These are phyloP conservation scores for Scopulariopsis brevicaulis DNA, from an alignment of 2,329 filamentous ascomycete species.

Conservation along the genomic window DNA sequence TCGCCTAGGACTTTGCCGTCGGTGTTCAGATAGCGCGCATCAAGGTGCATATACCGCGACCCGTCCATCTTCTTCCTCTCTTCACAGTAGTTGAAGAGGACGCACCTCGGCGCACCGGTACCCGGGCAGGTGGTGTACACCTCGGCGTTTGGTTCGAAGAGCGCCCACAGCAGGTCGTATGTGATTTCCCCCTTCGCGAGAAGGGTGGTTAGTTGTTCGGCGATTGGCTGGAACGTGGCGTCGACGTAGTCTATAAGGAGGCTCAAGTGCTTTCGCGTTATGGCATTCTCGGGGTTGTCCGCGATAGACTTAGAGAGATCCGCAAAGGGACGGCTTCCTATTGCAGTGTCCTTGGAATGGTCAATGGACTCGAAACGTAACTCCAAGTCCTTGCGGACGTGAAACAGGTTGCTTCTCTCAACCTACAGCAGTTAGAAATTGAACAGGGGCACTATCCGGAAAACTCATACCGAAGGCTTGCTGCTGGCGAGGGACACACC, in stretches of 20 bases:
- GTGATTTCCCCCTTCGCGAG: background rate
- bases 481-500: background rate
- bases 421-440: background rate
- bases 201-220: background rate
- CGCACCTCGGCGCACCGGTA: background rate
- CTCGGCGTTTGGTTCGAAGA: background rate
- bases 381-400: background rate
- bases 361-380: background rate
- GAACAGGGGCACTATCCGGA: background rate
- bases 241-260: background rate
- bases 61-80: background rate
- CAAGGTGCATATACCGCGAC: background rate
- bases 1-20: background rate
- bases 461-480: background rate
- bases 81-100: background rate
- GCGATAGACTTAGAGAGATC: background rate
- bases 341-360: background rate
- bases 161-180: background rate
- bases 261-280: background rate
- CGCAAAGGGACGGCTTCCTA: background rate
- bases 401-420: background rate
- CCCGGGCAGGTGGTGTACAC: background rate
- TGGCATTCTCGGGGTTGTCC: background rate
- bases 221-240: background rate
- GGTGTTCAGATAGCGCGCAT: background rate